A percentile compares a stretch with the other conserved stretches of the same genome.
Evolutionary conservation across 2,329 filamentous ascomycete genomes (phyloP).

Genomic region (Myriosclerotinia curreyana): DNA sequence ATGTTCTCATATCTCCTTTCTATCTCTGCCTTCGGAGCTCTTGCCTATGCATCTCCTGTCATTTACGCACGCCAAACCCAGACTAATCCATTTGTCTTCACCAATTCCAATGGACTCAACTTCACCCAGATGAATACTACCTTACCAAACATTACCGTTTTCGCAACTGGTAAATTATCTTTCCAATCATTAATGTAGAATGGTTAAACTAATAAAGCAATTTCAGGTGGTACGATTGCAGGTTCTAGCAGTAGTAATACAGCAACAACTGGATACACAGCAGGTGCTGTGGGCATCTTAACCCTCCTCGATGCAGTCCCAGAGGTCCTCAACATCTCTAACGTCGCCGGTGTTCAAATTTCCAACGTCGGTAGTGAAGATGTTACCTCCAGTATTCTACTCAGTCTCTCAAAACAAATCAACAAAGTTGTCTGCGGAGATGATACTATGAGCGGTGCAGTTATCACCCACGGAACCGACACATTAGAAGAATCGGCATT

Average conservation of each 20-base stretch:
- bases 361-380: slow-evolving; percentile 48
- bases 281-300: slow-evolving; percentile 40
- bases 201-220: slow-evolving; percentile 25
- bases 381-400: slow-evolving; percentile 49
- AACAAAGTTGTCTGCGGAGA: slow-evolving; percentile 43
- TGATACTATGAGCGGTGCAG: slow-evolving; percentile 46
- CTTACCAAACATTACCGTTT: slow-evolving; percentile 33
- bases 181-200: neutral
- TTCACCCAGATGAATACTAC: slow-evolving; percentile 33
- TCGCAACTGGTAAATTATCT: slow-evolving; percentile 29
- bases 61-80: slow-evolving; percentile 21
- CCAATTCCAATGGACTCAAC: slow-evolving; percentile 33
- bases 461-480: slow-evolving; percentile 65
- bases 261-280: slow-evolving; percentile 54
- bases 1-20: slow-evolving; percentile 15
- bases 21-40: slow-evolving; percentile 20
- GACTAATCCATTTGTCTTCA: slow-evolving; percentile 30
- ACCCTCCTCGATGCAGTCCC: slow-evolving; percentile 54
- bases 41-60: slow-evolving; percentile 28
- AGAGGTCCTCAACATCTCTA: slow-evolving; percentile 52
- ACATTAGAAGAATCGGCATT: slow-evolving; percentile 63
- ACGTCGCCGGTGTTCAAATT: slow-evolving; percentile 53
- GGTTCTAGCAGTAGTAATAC: slow-evolving; percentile 48
- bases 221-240: slow-evolving; percentile 57
- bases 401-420: slow-evolving; percentile 49